Percentiles rank a stretch among this genome's conserved stretches.
Evolutionary conservation across 2,329 filamentous ascomycete species (phyloP).

Genomic region (Amauroascus verrucosus): DNA sequence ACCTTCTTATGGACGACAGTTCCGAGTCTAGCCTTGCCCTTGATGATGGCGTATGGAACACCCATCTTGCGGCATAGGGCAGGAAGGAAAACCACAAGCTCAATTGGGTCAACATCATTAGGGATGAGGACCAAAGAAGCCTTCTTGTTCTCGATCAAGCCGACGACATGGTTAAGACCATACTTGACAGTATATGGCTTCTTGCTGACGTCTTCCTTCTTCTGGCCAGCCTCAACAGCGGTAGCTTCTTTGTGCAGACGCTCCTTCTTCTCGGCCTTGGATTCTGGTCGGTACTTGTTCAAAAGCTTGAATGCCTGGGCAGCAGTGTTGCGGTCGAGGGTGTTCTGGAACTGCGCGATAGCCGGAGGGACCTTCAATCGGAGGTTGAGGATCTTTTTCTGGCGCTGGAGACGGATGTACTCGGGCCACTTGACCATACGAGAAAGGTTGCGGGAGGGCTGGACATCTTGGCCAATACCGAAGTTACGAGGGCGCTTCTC

Average conservation of each 20-base stretch:
- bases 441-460: constrained; percentile 87
- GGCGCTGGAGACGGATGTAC: constrained; percentile 95
- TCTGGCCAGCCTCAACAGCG: constrained; percentile 96
- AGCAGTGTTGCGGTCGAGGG: constrained; percentile 92
- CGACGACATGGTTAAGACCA: constrained; percentile 98
- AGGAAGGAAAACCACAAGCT: constrained; percentile 97
- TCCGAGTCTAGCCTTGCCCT: constrained; percentile 98
- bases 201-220: constrained; percentile 99
- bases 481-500: constrained; percentile 97
- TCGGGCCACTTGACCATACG: constrained; percentile 99
- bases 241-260: constrained; percentile 96
- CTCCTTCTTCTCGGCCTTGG: constrained; percentile 99
- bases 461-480: constrained; percentile 97
- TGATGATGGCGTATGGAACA: constrained; percentile 96
- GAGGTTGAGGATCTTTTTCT: constrained; percentile 92
- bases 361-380: constrained; percentile 97
- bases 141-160: constrained; percentile 99
- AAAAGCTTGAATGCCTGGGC: constrained; percentile 97
- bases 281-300: constrained; percentile 99
- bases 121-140: constrained; percentile 94
- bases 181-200: constrained; percentile 99
- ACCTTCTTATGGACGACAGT: constrained; percentile 99
- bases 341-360: constrained; percentile 94
- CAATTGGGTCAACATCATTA: constrained; percentile 99
- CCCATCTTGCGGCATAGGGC: constrained; percentile 99